Evolutionary conservation across 23 red algal species (phyloP).

Genomic region (Cyanidiococcus yangmingshanensis): DNA sequence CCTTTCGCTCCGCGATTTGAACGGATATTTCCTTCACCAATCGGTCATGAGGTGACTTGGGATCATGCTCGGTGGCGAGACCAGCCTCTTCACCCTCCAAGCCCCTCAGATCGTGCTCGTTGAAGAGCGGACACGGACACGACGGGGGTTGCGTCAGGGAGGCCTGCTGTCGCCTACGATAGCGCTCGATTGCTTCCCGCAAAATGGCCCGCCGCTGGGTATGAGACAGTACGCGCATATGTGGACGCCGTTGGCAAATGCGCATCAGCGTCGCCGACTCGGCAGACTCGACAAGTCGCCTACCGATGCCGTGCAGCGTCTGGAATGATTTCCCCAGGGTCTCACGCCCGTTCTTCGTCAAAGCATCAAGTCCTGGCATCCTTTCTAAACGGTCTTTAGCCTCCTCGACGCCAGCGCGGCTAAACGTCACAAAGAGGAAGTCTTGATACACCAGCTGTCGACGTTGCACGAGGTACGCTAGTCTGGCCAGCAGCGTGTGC

Average conservation of each 20-base stretch:
- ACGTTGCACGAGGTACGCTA: not conserved
- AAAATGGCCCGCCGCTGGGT: not conserved
- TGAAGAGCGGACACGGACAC: not conserved
- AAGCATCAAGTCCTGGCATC: not conserved
- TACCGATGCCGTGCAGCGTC: constrained; percentile 12
- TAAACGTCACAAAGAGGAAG: not conserved
- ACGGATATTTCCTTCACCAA: not conserved
- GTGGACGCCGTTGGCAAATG: not conserved
- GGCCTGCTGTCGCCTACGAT: not conserved
- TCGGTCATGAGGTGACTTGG: not conserved
- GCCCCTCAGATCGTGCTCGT: not conserved
- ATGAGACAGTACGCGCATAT: not conserved
- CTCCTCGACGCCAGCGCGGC: constrained; percentile 6
- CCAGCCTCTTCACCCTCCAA: not conserved
- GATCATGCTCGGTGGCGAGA: not conserved
- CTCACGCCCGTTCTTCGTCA: not conserved
- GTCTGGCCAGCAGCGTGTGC: not conserved
- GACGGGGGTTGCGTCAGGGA: not conserved
- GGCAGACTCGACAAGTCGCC: not conserved
- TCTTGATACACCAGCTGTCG: not conserved
- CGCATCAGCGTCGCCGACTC: not conserved
- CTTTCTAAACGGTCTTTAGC: not conserved
- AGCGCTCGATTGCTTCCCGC: constrained; percentile 9
- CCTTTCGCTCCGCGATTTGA: constrained; percentile 15
- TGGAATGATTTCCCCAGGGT: not conserved